A percentile compares a stretch with the other conserved stretches of the same genome.
Conservation (phyloP, 257 asterid genomes). For the Scutellaria galericulata region DNA sequence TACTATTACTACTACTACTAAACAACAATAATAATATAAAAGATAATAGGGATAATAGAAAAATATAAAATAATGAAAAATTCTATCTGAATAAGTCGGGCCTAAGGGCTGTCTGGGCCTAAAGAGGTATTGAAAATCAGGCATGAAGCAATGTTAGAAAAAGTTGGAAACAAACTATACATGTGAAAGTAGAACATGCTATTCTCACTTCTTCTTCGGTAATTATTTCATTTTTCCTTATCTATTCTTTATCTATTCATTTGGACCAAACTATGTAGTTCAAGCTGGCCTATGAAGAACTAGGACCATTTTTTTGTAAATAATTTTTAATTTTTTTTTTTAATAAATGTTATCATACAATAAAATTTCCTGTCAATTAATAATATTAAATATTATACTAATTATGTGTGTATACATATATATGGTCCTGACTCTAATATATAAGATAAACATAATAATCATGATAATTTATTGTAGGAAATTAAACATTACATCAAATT, state of each 20-base stretch:
- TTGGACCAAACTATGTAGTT: conserved; percentile 12
- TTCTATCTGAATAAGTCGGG: background rate
- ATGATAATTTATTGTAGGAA: too few relatives aligned
- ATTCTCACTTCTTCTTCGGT: conserved; percentile 16
- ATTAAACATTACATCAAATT: too few relatives aligned
- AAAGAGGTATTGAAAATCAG: conserved; percentile 2
- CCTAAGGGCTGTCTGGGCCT: background rate
- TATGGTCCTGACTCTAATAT: too few relatives aligned
- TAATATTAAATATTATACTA: too few relatives aligned
- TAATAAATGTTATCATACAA: background rate
- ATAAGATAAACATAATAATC: too few relatives aligned
- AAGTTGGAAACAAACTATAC: conserved; percentile 13
- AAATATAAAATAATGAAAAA: background rate
- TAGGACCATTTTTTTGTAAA: background rate
- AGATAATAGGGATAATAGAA: too few relatives aligned
- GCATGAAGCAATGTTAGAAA: conserved; percentile 21
- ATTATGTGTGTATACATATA: too few relatives aligned
- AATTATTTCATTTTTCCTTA: background rate
- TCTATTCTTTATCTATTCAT: background rate
- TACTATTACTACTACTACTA: too few relatives aligned
- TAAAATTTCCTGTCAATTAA: background rate
- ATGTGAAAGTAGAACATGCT: conserved; percentile 32
- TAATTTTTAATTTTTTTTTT: background rate
- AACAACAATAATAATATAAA: too few relatives aligned
- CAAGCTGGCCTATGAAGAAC: conserved; percentile 23